Conservation (phyloP, 2,329 filamentous ascomycete species). For the Didymella glomerata region DNA sequence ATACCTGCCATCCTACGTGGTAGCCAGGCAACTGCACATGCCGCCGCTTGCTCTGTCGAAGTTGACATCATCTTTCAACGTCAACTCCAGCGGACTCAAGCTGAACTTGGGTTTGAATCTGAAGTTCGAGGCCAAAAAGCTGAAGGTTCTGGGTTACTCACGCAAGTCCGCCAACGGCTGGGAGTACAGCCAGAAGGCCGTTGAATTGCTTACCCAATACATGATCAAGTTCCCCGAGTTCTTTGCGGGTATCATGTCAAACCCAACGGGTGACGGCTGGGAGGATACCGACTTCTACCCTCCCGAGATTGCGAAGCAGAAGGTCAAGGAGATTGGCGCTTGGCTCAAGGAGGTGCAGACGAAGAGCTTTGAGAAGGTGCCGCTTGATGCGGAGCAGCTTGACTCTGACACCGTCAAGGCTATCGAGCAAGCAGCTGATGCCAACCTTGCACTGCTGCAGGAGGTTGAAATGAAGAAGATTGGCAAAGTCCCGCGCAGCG, state of each 20-base stretch:
- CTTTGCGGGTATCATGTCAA: constrained; percentile 84
- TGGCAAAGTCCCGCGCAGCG: constrained; percentile 82
- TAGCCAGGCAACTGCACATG: constrained; percentile 81
- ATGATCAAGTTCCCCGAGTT: constrained; percentile 96
- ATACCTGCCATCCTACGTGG: constrained; percentile 88
- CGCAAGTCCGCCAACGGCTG: constrained; percentile 85
- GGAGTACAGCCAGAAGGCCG: constrained; percentile 91
- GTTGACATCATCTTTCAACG: constrained; percentile 92
- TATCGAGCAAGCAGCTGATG: constrained; percentile 79
- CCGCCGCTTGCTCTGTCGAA: constrained; percentile 92
- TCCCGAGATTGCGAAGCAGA: constrained; percentile 72
- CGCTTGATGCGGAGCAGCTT: constrained; percentile 93
- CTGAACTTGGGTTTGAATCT: constrained; percentile 93
- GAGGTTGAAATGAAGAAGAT: constrained; percentile 70
- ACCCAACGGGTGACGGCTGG: constrained; percentile 85
- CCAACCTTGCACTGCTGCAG: constrained; percentile 42
- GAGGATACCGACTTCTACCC: constrained; percentile 87
- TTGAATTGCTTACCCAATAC: constrained; percentile 83
- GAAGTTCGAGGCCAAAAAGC: constrained; percentile 94
- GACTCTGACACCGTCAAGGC: constrained; percentile 87
- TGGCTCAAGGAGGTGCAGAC: constrained; percentile 94
- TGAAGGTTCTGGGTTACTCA: constrained; percentile 95
- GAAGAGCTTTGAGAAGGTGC: constrained; percentile 93
- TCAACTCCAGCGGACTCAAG: constrained; percentile 80
- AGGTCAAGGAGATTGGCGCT: constrained; percentile 90